These are phyloP conservation scores for Melastoma candidum DNA, from an alignment of 441 rosid species.

Conservation along the genomic window DNA sequence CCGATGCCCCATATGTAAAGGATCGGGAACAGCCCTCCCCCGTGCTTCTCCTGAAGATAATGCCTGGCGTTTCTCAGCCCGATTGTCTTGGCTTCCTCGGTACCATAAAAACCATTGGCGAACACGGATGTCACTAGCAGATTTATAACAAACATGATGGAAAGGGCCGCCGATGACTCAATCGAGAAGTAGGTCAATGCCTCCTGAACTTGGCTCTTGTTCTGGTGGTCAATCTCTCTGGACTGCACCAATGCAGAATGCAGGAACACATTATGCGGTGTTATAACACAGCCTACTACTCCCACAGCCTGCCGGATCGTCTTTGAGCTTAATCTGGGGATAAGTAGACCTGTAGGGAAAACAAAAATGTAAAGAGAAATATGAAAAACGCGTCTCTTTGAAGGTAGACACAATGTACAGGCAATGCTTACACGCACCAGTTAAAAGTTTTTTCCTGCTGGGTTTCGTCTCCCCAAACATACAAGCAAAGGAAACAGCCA, in stretches of 20 bases:
- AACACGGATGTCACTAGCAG: constrained; percentile 8
- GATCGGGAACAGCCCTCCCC: constrained; percentile 9
- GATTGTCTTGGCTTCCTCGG: constrained; percentile 7
- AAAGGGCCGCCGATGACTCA: constrained; percentile 7
- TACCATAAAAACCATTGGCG: constrained; percentile 9
- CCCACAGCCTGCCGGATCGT: constrained; percentile 17
- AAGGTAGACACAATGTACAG: neutral
- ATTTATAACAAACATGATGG: constrained; percentile 6
- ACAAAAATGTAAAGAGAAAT: neutral
- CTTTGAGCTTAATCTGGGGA: constrained; percentile 18
- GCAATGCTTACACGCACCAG: constrained; percentile 4
- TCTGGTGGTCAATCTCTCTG: constrained; percentile 8
- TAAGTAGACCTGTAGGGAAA: constrained; percentile 9
- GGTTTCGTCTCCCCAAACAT: constrained; percentile 18
- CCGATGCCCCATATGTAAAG: constrained; percentile 5
- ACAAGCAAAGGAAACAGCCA: constrained; percentile 17
- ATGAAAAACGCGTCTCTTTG: neutral
- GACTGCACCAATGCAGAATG: constrained; percentile 14
- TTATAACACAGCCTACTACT: constrained; percentile 17
- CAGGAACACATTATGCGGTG: constrained; percentile 17
- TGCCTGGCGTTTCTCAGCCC: constrained; percentile 6
- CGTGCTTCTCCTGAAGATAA: constrained; percentile 10
- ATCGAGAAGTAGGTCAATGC: constrained; percentile 3
- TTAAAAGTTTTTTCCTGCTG: constrained; percentile 13
- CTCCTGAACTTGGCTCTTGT: constrained; percentile 6